A percentile compares a stretch with the other conserved stretches of the same genome.
Evolutionary conservation across 2,329 filamentous ascomycete species (phyloP).

Genomic region (Trichoderma guizhouense): DNA sequence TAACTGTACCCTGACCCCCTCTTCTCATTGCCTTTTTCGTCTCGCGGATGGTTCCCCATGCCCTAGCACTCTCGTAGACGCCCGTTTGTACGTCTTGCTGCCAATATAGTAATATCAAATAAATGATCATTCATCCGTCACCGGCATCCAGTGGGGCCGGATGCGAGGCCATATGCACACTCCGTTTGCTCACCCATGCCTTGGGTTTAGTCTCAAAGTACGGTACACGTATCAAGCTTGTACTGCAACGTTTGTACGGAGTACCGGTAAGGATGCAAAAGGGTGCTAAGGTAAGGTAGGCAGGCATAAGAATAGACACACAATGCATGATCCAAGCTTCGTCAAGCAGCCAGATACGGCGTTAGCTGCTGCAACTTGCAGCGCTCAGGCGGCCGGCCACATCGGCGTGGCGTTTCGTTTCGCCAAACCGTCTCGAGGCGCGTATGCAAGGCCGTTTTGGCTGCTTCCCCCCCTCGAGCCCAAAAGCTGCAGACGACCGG

Average conservation of each 20-base stretch:
- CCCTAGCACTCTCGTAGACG: neutral
- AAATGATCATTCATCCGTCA: slow-evolving; percentile 14
- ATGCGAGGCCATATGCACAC: slow-evolving; percentile 6
- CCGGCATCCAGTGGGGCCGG: neutral
- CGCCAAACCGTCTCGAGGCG: neutral
- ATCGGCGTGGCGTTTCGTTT: slow-evolving; percentile 9
- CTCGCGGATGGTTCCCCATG: neutral
- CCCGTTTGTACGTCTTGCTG: neutral
- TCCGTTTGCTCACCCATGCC: neutral
- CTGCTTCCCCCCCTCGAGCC: neutral
- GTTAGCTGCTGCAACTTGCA: neutral
- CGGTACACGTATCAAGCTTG: neutral
- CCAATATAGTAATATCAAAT: slow-evolving; percentile 5
- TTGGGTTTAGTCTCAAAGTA: neutral
- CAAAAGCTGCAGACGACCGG: slow-evolving; percentile 1
- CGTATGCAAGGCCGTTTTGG: neutral
- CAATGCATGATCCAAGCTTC: neutral
- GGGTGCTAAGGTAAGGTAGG: neutral
- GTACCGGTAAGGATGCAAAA: neutral
- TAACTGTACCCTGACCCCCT: neutral
- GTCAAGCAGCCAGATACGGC: neutral
- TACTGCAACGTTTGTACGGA: neutral
- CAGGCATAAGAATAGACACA: neutral
- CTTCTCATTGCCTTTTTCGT: neutral
- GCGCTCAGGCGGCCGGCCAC: neutral